Percentiles rank a stretch among this genome's conserved stretches.
phyloP scores from a whole-genome alignment of 139 green algal genomes.

The Tetradesmus lagerheimii region DNA sequence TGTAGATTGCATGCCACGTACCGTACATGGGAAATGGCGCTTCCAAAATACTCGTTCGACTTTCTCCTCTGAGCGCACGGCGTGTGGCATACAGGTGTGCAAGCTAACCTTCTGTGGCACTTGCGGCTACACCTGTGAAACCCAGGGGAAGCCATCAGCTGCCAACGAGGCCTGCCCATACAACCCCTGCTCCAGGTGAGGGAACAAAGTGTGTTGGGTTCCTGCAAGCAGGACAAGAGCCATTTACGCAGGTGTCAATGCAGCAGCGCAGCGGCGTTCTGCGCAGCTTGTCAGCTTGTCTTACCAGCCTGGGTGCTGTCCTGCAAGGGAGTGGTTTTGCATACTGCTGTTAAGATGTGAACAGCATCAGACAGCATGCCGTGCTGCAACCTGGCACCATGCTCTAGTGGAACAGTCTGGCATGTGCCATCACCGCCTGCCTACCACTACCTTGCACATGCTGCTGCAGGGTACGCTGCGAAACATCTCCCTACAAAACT shows the following conservation, averaged over 20 bases:
- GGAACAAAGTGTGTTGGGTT: neutral
- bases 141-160: neutral
- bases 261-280: no score
- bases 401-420: no score
- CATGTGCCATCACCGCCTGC: neutral
- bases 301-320: neutral
- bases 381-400: no score
- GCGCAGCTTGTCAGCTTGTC: no score
- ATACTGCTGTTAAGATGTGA: no score
- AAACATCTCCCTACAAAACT: neutral
- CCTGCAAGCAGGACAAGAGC: neutral
- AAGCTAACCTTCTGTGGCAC: neutral
- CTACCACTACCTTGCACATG: neutral
- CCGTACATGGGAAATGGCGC: no score
- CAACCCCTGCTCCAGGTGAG: slow-evolving; percentile 5
- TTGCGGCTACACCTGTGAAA: neutral
- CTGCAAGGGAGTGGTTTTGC: neutral
- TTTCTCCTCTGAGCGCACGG: no score
- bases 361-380: no score
- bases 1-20: no score
- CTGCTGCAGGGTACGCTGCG: slow-evolving; percentile 16
- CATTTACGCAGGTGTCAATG: neutral
- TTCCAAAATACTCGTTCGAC: no score
- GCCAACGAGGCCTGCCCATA: neutral
- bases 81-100: neutral